A percentile compares a stretch with the other conserved stretches of the same genome.
Conservation (phyloP, 352 stramenopile species). For the Phytophthora meadii region DNA sequence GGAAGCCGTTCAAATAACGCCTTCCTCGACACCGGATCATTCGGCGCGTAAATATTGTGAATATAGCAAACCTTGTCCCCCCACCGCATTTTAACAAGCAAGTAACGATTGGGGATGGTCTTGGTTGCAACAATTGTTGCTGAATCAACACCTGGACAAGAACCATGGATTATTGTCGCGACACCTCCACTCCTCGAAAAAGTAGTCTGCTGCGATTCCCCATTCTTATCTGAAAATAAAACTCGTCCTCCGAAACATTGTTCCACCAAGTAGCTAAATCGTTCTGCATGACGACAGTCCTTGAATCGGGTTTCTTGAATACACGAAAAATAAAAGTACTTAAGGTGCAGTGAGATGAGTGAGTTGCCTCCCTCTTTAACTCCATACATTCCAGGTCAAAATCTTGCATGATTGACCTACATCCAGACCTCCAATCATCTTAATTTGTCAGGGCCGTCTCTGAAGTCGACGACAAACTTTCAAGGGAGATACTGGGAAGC, state of each 20-base stretch:
- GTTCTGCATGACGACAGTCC: background rate
- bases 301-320: conserved; percentile 11
- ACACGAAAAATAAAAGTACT: background rate
- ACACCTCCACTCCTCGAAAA: conserved; percentile 4
- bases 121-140: background rate
- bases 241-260: background rate
- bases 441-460: no score
- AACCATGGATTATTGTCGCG: conserved; percentile 12
- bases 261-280: conserved; percentile 6
- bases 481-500: no score
- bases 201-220: background rate
- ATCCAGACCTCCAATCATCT: background rate
- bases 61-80: background rate
- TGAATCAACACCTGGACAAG: background rate
- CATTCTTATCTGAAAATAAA: conserved; percentile 10
- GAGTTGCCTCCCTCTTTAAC: background rate
- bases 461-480: no score
- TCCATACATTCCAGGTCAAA: conserved; percentile 11
- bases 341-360: no score
- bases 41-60: conserved; percentile 17
- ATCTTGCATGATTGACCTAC: conserved; percentile 8
- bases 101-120: background rate
- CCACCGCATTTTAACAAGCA: background rate
- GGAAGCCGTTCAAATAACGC: conserved; percentile 4
- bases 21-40: conserved; percentile 2